These are phyloP conservation scores for Erodium maritimum DNA, from an alignment of 345 rosid genomes.

Conservation along the genomic window DNA sequence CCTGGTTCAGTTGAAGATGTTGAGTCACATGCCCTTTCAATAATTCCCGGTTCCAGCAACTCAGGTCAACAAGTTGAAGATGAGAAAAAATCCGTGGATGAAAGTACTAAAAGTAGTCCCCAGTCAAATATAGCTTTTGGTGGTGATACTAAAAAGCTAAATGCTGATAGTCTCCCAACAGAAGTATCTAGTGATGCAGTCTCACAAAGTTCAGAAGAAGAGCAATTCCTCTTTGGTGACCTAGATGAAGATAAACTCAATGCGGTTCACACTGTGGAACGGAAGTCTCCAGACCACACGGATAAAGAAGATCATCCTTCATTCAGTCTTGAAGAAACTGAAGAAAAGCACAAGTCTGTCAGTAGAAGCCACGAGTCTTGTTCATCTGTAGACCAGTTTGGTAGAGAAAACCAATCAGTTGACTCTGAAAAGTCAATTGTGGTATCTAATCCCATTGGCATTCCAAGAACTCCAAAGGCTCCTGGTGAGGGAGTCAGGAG, in stretches of 20 bases:
- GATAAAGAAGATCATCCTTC: conserved; percentile 17
- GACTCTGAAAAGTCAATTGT: conserved; percentile 24
- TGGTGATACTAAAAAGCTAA: conserved; percentile 15
- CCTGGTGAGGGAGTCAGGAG: conserved; percentile 22
- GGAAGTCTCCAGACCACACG: conserved; percentile 14
- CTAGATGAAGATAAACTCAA: conserved; percentile 31
- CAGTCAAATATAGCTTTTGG: conserved; percentile 10
- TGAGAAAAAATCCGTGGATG: conserved; percentile 12
- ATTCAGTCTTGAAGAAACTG: conserved; percentile 10
- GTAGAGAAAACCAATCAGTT: conserved; percentile 12
- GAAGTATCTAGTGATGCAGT: conserved; percentile 18
- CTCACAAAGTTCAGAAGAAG: conserved; percentile 49
- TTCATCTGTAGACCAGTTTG: conserved; percentile 14
- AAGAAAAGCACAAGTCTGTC: conserved; percentile 9
- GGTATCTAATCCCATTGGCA: conserved; percentile 35
- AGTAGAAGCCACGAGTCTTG: conserved; percentile 13
- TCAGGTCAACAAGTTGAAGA: conserved; percentile 15
- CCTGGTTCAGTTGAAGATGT: conserved; percentile 21
- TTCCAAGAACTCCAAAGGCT: conserved; percentile 22
- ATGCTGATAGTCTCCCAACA: conserved; percentile 14
- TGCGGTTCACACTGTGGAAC: conserved; percentile 15
- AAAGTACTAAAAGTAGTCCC: neutral
- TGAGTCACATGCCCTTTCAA: conserved; percentile 13
- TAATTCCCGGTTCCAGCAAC: conserved; percentile 17
- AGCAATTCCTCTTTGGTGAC: conserved; percentile 62